Percentiles rank a stretch among this genome's conserved stretches.
Conservation (phyloP, 169 alveolate species). For the Eimeria maxima region DNA sequence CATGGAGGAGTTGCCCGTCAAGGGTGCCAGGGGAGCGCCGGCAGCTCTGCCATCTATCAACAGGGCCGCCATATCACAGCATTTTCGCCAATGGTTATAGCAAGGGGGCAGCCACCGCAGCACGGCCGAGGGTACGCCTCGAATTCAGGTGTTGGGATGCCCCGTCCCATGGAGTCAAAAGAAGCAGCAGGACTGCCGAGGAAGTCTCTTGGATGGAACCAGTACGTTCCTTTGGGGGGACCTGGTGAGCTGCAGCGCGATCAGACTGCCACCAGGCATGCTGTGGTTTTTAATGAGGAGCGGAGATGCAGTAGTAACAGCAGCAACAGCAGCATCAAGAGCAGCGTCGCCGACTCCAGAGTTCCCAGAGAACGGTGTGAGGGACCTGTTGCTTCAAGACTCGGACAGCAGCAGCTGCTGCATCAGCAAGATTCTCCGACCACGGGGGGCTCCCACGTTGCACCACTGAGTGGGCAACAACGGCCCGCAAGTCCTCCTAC, state of each 20-base stretch:
- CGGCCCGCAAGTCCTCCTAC: conserved; percentile 26
- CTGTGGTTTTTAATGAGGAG: not conserved
- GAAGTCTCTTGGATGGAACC: conserved; percentile 50
- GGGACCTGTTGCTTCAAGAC: not conserved
- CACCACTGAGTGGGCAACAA: conserved; percentile 35
- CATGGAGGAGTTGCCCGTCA: conserved; percentile 56
- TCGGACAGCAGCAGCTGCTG: conserved; percentile 51
- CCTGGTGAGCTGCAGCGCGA: conserved; percentile 29
- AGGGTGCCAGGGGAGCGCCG: not conserved
- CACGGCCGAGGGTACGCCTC: conserved; percentile 24
- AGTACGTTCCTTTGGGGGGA: not conserved
- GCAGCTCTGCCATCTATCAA: conserved; percentile 17
- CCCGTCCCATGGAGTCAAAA: conserved; percentile 11
- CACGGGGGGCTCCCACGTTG: conserved; percentile 42
- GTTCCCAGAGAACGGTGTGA: conserved; percentile 20
- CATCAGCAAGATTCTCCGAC: conserved; percentile 11
- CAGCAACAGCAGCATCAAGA: conserved; percentile 64
- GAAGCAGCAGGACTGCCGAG: conserved; percentile 17
- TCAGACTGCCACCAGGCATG: conserved; percentile 39
- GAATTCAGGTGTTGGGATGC: conserved; percentile 13
- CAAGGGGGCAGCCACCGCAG: conserved; percentile 50
- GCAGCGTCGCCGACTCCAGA: conserved; percentile 26
- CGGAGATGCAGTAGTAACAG: conserved; percentile 48
- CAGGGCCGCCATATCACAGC: conserved; percentile 22
- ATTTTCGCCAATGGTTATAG: conserved; percentile 23